Base-by-base conservation (phyloP, 345 rosid species). In the Sonneratia caseolaris region DNA sequence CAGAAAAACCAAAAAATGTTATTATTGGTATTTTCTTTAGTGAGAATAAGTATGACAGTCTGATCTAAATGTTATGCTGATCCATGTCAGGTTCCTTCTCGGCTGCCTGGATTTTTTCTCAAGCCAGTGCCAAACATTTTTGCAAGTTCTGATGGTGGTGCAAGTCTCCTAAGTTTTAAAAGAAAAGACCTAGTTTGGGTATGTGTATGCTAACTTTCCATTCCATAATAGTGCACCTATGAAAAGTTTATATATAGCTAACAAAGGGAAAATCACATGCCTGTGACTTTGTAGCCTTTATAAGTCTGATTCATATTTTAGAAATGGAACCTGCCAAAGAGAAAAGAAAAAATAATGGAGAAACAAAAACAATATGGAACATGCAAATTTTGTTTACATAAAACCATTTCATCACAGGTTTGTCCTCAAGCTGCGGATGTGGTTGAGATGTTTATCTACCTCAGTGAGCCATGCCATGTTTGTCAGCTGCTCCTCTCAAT, bases 391-490 rank as follows among this genome's bases (percentile, higher is more conserved):
- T 56, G 4, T 42, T 45, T 11, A 47, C 4, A 15, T 73, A 40
- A 55, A 68, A 76, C 37, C 74, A 73, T 15, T 69, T 71, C 78
- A 57, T 78, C 77, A 75, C 92, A 95, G 97, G 87, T 95, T 75
- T 92, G 93, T 76, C 89, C 90, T 55, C 95, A 89, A 79, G 92
- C 83, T 70, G 85, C 91, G 36, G 99, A 92, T 83, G 81, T 86
- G 76, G 89, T 92, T 78, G 99, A 95, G 76, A 80, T 90, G 74
- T 84, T 90, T 78, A 85, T 95, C 79, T 92, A 86, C 83, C 96
- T 95, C 68, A 83, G 89, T 70, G 97, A 95, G 78, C 97, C 97
- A 75, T 92, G 99, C 79, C 99, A 95, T 79, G 96, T 89, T 71
- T 92, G 97, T 73, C 93, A 95, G 85, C 92, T 92, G 80, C 92